Conservation (phyloP, 352 stramenopile species). For the Pythium inflatum region DNA sequence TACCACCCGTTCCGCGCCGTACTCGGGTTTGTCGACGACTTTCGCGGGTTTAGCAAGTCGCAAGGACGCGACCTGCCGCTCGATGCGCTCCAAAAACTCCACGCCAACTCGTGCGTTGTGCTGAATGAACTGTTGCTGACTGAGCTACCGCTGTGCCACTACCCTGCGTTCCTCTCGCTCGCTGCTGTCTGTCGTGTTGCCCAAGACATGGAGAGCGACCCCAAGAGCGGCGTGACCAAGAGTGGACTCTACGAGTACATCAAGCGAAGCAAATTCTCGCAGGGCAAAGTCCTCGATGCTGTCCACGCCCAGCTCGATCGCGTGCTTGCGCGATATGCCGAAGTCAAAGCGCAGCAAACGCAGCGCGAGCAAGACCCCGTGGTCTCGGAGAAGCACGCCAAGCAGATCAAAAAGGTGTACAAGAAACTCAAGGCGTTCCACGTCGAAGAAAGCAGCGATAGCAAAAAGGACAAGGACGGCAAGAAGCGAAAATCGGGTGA, state of each 20-base stretch:
- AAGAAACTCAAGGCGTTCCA: constrained; percentile 90
- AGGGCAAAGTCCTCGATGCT: constrained; percentile 47
- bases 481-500: constrained; percentile 48
- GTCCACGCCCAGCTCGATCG: constrained; percentile 41
- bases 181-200: constrained; percentile 60
- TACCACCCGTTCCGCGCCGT: constrained; percentile 86
- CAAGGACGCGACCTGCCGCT: constrained; percentile 63
- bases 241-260: constrained; percentile 66
- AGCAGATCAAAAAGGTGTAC: constrained; percentile 83
- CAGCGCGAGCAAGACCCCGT: constrained; percentile 41
- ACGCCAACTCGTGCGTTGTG: constrained; percentile 70
- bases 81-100: constrained; percentile 74
- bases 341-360: constrained; percentile 41
- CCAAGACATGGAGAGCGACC: constrained; percentile 50
- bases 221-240: constrained; percentile 34
- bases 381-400: constrained; percentile 43
- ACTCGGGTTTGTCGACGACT: constrained; percentile 84
- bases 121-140: constrained; percentile 83
- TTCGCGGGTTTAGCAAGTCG: constrained; percentile 73
- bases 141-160: constrained; percentile 64
- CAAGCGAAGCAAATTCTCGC: constrained; percentile 68
- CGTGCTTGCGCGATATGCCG: constrained; percentile 43
- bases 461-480: constrained; percentile 65
- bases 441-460: constrained; percentile 46
- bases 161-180: constrained; percentile 75